Evolutionary conservation across 352 stramenopile genomes (phyloP).

Genomic region (Elongisporangium prolatum): DNA sequence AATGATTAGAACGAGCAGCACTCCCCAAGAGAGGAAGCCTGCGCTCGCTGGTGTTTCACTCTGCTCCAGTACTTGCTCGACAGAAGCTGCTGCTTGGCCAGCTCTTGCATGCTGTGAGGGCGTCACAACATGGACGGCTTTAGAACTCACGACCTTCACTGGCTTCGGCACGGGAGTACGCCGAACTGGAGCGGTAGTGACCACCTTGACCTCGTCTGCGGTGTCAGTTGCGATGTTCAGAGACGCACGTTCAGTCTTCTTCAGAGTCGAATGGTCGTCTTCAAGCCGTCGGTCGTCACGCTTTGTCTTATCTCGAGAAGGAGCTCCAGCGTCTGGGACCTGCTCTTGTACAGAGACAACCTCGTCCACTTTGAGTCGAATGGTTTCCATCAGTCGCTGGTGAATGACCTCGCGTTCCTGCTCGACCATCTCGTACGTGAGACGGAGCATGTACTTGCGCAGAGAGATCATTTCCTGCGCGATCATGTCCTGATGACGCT

Average conservation of each 20-base stretch:
- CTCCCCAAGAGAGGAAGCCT: conserved; percentile 32
- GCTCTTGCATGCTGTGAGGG: neutral
- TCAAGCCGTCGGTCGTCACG: neutral
- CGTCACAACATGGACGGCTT: neutral
- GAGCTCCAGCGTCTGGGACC: neutral
- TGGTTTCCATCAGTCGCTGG: conserved; percentile 25
- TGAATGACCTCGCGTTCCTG: conserved; percentile 51
- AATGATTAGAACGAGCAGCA: conserved; percentile 28
- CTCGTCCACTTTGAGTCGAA: conserved; percentile 9
- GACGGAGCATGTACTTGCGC: conserved; percentile 35
- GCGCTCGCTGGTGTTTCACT: neutral
- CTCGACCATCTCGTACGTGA: conserved; percentile 51
- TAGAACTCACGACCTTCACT: neutral
- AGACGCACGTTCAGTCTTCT: neutral
- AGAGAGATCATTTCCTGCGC: conserved; percentile 62
- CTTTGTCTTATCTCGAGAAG: neutral
- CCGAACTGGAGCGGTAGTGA: neutral
- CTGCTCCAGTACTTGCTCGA: neutral
- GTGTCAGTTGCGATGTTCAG: neutral
- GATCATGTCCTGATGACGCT: conserved; percentile 57
- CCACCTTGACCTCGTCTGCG: neutral
- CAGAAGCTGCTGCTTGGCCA: neutral
- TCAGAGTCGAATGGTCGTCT: neutral
- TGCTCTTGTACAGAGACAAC: neutral
- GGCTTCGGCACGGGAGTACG: neutral